A percentile compares a stretch with the other conserved stretches of the same genome.
These are phyloP conservation scores for Aspergillus sp. DNA, from an alignment of 2,329 filamentous ascomycete species.

Conservation along the genomic window DNA sequence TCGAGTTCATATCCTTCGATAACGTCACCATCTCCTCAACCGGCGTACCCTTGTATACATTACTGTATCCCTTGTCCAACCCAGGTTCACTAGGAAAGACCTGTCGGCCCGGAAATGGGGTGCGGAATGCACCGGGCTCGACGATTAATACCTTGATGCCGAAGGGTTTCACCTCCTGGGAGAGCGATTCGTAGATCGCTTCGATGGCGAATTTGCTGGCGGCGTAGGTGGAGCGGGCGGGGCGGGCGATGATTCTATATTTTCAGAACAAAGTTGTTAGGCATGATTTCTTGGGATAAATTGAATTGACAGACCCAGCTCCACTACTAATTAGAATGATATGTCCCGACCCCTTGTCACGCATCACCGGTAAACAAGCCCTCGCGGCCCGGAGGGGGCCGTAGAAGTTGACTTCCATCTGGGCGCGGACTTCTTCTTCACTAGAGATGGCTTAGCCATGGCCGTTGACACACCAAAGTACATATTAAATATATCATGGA, in stretches of 20 bases:
- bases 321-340: conserved; percentile 12
- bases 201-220: conserved; percentile 14
- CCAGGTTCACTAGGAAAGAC: neutral
- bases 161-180: conserved; percentile 6
- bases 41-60: neutral
- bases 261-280: too few relatives aligned
- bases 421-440: conserved; percentile 9
- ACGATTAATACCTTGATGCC: conserved; percentile 10
- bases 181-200: conserved; percentile 13
- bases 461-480: neutral
- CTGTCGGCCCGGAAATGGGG: conserved; percentile 2
- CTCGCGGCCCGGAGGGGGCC: conserved; percentile 12
- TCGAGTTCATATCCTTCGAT: neutral
- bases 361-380: conserved; percentile 8
- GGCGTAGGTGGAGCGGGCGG: conserved; percentile 4
- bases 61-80: neutral
- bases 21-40: neutral
- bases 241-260: conserved; percentile 8
- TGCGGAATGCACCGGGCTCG: conserved; percentile 12
- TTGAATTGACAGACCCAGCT: conserved; percentile 5
- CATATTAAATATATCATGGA: neutral
- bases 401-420: conserved; percentile 18
- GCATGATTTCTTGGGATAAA: neutral
- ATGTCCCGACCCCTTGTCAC: conserved; percentile 5
- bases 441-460: neutral